These are phyloP conservation scores for Phytomonas sp. DNA, from an alignment of 208 protist species.

Conservation along the genomic window DNA sequence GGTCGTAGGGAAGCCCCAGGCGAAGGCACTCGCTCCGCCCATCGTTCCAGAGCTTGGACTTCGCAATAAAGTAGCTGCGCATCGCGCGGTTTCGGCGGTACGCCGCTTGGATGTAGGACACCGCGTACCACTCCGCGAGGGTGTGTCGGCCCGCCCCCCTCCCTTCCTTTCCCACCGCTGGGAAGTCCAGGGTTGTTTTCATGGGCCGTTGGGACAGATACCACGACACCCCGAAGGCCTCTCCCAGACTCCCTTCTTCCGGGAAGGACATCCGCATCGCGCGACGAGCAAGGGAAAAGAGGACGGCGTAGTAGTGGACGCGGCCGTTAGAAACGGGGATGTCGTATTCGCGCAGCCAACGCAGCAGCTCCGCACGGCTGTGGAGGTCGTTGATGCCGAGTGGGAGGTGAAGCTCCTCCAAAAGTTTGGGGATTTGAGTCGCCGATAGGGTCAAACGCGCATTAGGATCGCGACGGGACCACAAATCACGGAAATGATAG, in stretches of 20 bases:
- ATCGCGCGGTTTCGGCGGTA: slow-evolving; percentile 68
- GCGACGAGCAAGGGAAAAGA: slow-evolving; percentile 73
- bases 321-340: slow-evolving; percentile 68
- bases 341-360: slow-evolving; percentile 77
- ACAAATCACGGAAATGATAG: slow-evolving; percentile 61
- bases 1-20: slow-evolving; percentile 37
- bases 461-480: slow-evolving; percentile 73
- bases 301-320: slow-evolving; percentile 84
- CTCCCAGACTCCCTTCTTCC: slow-evolving; percentile 30
- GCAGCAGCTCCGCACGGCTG: slow-evolving; percentile 73
- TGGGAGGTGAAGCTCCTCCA: slow-evolving; percentile 75
- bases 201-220: not conserved
- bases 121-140: slow-evolving; percentile 74
- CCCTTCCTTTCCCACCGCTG: not conserved
- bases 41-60: slow-evolving; percentile 48
- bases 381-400: slow-evolving; percentile 64
- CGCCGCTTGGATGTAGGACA: slow-evolving; percentile 71
- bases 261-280: slow-evolving; percentile 75
- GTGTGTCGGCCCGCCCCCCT: slow-evolving; percentile 17
- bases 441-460: slow-evolving; percentile 53
- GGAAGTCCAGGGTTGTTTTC: slow-evolving; percentile 5
- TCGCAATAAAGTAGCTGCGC: slow-evolving; percentile 35
- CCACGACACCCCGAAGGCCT: slow-evolving; percentile 17
- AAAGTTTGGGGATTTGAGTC: slow-evolving; percentile 45
- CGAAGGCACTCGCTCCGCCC: slow-evolving; percentile 54